Conservation (phyloP, 345 rosid species). For the Arabidopsis suecica region DNA sequence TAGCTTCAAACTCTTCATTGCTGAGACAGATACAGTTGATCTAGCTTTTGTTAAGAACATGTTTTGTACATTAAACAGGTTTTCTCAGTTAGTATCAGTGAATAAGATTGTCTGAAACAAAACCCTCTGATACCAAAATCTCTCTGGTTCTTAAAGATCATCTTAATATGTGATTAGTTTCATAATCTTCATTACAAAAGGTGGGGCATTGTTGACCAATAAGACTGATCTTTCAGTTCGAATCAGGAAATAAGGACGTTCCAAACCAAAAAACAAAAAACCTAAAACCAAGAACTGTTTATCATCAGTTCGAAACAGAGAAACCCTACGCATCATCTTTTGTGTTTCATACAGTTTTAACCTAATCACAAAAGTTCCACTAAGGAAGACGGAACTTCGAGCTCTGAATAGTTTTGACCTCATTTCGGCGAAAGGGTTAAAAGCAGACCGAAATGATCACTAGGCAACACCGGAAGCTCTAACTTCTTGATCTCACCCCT, state of each 20-base stretch:
- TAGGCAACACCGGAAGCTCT: conserved; percentile 92
- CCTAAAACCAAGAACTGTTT: conserved; percentile 1
- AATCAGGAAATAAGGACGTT: conserved; percentile 22
- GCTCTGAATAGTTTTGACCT: conserved; percentile 15
- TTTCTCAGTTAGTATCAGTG: conserved; percentile 8
- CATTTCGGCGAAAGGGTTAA: conserved; percentile 60
- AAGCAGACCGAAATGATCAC: conserved; percentile 95
- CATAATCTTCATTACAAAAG: conserved; percentile 27
- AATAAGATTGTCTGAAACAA: conserved; percentile 2
- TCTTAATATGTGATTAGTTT: not conserved
- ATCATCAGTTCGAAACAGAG: conserved; percentile 3
- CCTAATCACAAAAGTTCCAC: conserved; percentile 11
- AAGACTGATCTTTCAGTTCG: conserved; percentile 23
- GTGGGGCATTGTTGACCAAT: not conserved
- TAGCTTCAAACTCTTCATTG: conserved; percentile 25
- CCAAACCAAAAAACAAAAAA: not conserved
- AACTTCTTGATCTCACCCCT: conserved; percentile 60
- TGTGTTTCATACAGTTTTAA: not conserved
- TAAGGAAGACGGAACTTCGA: conserved; percentile 26
- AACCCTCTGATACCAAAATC: conserved; percentile 9
- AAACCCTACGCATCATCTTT: not conserved
- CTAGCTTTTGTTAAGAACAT: conserved; percentile 28
- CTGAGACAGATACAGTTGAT: conserved; percentile 37
- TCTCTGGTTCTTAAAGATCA: not conserved
- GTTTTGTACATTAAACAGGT: conserved; percentile 22